Evolutionary conservation across 345 rosid genomes (phyloP).

Genomic region (Lepidium africanum): DNA sequence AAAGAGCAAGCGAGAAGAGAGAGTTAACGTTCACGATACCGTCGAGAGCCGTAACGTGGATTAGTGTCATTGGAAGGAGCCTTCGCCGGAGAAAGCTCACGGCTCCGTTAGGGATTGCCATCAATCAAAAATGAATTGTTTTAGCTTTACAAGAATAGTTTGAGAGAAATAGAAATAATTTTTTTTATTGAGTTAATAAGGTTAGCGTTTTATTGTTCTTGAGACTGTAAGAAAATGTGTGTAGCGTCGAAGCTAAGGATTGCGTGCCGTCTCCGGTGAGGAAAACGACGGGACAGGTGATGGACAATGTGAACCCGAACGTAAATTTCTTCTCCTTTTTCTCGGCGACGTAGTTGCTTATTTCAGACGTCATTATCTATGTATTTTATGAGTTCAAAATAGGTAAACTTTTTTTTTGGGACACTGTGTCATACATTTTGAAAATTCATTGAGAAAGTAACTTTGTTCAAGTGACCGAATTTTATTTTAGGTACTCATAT

Average conservation of each 20-base stretch:
- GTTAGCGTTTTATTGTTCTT: neutral
- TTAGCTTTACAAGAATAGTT: neutral
- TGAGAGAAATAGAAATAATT: neutral
- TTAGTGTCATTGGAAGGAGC: conserved; percentile 28
- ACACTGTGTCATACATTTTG: too few species aligned
- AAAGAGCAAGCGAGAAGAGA: conserved; percentile 74
- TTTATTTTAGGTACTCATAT: too few species aligned
- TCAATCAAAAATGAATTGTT: neutral
- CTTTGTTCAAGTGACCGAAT: too few species aligned
- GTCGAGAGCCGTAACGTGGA: conserved; percentile 75
- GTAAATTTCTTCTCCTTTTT: too few species aligned
- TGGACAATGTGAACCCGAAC: neutral
- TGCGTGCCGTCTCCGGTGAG: conserved; percentile 3
- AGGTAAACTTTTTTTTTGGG: too few species aligned
- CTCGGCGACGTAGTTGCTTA: too few species aligned
- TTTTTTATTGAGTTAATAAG: neutral
- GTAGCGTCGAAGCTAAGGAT: conserved; percentile 14
- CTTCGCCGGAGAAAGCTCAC: conserved; percentile 13
- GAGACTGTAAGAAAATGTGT: neutral
- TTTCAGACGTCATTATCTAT: too few species aligned
- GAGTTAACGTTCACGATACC: conserved; percentile 79
- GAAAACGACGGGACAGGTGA: neutral
- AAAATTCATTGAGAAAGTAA: too few species aligned
- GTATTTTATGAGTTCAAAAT: too few species aligned
- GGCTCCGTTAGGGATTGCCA: conserved; percentile 13